These are phyloP conservation scores for Trypanosoma lewisi DNA, from an alignment of 208 protist genomes.

Conservation along the genomic window DNA sequence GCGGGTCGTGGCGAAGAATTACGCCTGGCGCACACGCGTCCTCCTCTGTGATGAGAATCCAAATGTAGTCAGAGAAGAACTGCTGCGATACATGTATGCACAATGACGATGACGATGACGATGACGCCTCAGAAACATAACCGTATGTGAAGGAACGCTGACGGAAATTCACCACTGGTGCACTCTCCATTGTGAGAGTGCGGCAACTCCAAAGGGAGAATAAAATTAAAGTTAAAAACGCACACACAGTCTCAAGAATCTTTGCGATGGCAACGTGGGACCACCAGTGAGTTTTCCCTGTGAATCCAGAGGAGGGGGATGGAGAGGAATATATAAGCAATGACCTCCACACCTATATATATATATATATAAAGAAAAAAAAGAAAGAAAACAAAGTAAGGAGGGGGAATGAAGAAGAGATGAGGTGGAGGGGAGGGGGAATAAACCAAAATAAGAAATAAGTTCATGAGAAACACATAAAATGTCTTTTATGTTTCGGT, in stretches of 20 bases:
- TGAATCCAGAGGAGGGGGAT: background rate
- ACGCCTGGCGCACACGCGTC: constrained; percentile 61
- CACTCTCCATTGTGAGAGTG: background rate
- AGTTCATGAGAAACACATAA: too few species aligned
- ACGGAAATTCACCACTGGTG: constrained; percentile 16
- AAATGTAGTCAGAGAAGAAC: constrained; percentile 62
- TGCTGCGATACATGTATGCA: constrained; percentile 62
- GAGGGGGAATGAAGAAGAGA: constrained; percentile 14
- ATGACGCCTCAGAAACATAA: background rate
- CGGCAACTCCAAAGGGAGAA: background rate
- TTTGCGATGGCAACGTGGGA: background rate
- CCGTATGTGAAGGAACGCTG: constrained; percentile 21
- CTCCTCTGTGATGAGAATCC: constrained; percentile 73
- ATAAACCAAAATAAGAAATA: constrained; percentile 9
- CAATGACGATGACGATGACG: background rate
- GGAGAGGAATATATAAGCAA: background rate
- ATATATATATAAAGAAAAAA: background rate
- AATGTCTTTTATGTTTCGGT: too few species aligned
- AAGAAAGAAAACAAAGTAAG: background rate
- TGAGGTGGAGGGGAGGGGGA: constrained; percentile 25
- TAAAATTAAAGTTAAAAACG: background rate
- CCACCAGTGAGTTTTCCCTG: background rate
- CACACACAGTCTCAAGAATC: too few species aligned
- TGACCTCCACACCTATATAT: background rate
- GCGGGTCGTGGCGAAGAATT: constrained; percentile 48